A percentile compares a stretch with the other conserved stretches of the same genome.
Conservation (phyloP, 108 stramenopile genomes). For the Nitzschia palea region DNA sequence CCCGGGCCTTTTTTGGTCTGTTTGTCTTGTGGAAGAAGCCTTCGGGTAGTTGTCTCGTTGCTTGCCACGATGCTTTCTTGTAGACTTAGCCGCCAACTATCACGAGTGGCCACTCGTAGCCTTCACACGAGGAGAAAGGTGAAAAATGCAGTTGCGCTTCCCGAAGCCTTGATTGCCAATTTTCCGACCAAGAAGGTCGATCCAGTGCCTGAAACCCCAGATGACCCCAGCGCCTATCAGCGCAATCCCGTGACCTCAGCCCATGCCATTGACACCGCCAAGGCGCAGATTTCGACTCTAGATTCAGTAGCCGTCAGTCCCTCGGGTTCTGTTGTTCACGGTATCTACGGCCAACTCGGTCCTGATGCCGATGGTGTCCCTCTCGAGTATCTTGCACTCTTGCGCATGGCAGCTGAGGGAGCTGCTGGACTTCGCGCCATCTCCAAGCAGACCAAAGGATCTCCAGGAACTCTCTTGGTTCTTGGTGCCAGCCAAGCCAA, state of each 20-base stretch:
- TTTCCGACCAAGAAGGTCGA: constrained; percentile 29
- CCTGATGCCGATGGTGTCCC: constrained; percentile 58
- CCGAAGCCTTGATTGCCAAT: constrained; percentile 29
- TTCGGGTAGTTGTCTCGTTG: too few relatives aligned
- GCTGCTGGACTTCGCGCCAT: constrained; percentile 68
- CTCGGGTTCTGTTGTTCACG: constrained; percentile 67
- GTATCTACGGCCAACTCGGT: constrained; percentile 64
- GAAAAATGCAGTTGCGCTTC: constrained; percentile 34
- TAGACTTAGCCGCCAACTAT: constrained; percentile 8
- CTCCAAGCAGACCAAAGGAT: constrained; percentile 22
- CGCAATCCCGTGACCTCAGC: constrained; percentile 74
- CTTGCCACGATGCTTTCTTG: constrained; percentile 22
- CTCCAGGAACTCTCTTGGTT: constrained; percentile 66
- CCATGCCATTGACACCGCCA: constrained; percentile 62
- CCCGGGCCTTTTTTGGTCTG: neutral
- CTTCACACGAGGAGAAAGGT: constrained; percentile 39
- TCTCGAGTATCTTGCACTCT: constrained; percentile 79
- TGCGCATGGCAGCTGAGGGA: constrained; percentile 82
- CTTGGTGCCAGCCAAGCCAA: constrained; percentile 77
- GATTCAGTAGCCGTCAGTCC: constrained; percentile 77
- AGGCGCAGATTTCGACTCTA: constrained; percentile 42
- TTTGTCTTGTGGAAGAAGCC: too few relatives aligned
- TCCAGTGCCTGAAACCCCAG: constrained; percentile 16
- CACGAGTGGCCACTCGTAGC: constrained; percentile 19
- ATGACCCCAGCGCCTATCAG: constrained; percentile 51